These are phyloP conservation scores for Fusarium begoniae DNA, from an alignment of 2,329 filamentous ascomycete species.

Conservation along the genomic window DNA sequence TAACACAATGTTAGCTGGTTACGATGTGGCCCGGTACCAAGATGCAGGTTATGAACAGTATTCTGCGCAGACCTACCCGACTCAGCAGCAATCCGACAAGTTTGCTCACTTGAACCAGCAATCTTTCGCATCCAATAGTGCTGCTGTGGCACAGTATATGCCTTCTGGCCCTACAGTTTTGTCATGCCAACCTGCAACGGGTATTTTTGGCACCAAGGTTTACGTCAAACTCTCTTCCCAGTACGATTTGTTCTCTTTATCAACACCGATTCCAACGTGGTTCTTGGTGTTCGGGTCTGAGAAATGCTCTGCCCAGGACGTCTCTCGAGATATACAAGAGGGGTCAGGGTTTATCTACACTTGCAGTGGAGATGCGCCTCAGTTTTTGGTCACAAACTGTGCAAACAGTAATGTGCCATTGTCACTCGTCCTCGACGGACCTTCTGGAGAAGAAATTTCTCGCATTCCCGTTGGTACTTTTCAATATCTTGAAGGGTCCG, in stretches of 20 bases:
- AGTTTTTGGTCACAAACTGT: constrained; percentile 61
- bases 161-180: constrained; percentile 68
- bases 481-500: constrained; percentile 62
- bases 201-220: constrained; percentile 74
- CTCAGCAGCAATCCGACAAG: constrained; percentile 61
- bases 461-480: constrained; percentile 58
- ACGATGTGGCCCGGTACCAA: constrained; percentile 69
- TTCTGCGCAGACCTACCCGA: constrained; percentile 56
- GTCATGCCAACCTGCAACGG: constrained; percentile 75
- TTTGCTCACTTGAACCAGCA: constrained; percentile 63
- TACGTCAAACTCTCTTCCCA: constrained; percentile 78
- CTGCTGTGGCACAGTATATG: constrained; percentile 73
- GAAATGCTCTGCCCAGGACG: constrained; percentile 67
- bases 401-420: constrained; percentile 62
- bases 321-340: constrained; percentile 69
- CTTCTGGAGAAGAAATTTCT: constrained; percentile 63
- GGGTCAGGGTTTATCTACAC: constrained; percentile 73
- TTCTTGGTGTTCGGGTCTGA: constrained; percentile 82
- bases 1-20: constrained; percentile 54
- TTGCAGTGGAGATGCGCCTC: constrained; percentile 77
- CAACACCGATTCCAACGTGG: constrained; percentile 64
- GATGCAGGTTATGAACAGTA: constrained; percentile 65
- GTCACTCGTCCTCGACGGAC: constrained; percentile 62
- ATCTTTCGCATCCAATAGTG: constrained; percentile 68
- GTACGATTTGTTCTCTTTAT: constrained; percentile 73